Evolutionary conservation across 441 rosid genomes (phyloP), one percentile per base, ranked within the genome.

Genomic region (Lepidium campestre): DNA sequence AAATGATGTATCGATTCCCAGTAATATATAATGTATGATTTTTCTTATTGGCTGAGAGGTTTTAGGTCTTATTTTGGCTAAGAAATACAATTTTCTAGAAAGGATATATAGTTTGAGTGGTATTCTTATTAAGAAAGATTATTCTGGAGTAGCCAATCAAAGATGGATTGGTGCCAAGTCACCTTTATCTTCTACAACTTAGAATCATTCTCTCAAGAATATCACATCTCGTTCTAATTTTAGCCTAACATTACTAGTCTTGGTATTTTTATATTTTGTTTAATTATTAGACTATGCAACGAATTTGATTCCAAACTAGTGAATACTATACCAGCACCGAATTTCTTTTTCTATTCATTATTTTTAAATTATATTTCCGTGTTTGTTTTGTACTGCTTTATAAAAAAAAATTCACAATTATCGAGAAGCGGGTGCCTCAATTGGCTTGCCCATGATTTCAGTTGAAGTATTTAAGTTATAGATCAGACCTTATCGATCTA

Each of bases 81-180:
- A n/a, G n/a, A n/a, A n/a, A n/a, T n/a, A n/a, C 7, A 27, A 27
- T 4, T 27, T 44, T 44, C 48, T 46, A 46, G n/a, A 46, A 12
- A 46, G 10, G 14, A 20, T 50, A 50, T 9, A 29, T 19, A 29
- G 25, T 49, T 60, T 69, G 27, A 52, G 39, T 44, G 34, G 25
- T 54, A 36, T 70, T 44, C 39, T 60, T 41, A 34, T 42, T 27
- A 56, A 5, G 22, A 41, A 63, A 47, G 25, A 54, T 61, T 61
- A 54, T 55, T 44, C 63, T 55, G 44, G 45, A 46, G 29, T 55
- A 48, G 64, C 44, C 75, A 62, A 37, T 55, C 64, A 62, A 44
- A 18, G 25, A 62, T 48, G n/a, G 32, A 49, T 23, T 17, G 40
- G 54, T 72, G 65, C 53, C 53, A 39, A 14, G 59, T 19, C 64